phyloP scores from a whole-genome alignment of 441 rosid species.

The Bruguiera hainesii region DNA sequence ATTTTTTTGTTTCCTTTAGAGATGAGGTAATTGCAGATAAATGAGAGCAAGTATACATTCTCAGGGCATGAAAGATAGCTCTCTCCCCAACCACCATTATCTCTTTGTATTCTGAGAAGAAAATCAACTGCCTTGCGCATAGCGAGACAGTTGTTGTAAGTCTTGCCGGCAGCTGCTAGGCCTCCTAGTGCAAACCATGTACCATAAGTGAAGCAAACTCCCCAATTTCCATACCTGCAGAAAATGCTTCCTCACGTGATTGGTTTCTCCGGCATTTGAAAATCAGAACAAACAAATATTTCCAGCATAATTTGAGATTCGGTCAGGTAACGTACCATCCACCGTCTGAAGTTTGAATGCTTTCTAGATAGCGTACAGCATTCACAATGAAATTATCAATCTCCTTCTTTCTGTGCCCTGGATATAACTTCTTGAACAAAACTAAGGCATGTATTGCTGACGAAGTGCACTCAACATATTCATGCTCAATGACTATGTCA shows the following conservation, averaged over 20 bases:
- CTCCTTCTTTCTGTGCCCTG: constrained; percentile 43
- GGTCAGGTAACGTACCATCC: constrained; percentile 36
- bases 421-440: constrained; percentile 44
- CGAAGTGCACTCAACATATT: constrained; percentile 58
- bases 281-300: no score
- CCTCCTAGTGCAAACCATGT: constrained; percentile 46
- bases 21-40: neutral
- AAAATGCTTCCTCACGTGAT: neutral
- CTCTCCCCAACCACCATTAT: constrained; percentile 63
- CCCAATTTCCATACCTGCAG: constrained; percentile 42
- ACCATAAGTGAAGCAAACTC: constrained; percentile 47
- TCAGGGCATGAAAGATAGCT: constrained; percentile 44
- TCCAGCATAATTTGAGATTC: neutral
- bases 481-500: constrained; percentile 49
- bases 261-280: no score
- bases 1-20: neutral
- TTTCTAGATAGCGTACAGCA: constrained; percentile 36
- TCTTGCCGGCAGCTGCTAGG: constrained; percentile 40
- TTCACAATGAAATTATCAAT: constrained; percentile 38
- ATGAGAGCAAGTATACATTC: constrained; percentile 15
- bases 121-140: constrained; percentile 38
- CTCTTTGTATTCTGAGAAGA: constrained; percentile 34
- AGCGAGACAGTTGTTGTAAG: neutral
- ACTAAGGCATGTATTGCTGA: constrained; percentile 44
- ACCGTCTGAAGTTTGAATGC: constrained; percentile 47